These are phyloP conservation scores for Camelina neglecta DNA, from an alignment of 345 rosid species.

Conservation along the genomic window DNA sequence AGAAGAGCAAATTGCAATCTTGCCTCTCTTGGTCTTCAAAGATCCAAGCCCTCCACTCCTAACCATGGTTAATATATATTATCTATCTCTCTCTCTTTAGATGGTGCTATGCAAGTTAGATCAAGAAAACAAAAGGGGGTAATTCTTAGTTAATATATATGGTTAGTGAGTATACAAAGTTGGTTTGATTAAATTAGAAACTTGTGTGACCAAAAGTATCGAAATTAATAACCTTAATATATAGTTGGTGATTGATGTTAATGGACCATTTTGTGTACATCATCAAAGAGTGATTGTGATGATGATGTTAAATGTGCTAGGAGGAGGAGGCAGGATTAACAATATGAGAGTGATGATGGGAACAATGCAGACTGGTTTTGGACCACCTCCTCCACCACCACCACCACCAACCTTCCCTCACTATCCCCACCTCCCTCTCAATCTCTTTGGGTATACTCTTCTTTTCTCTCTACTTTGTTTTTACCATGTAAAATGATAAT, in stretches of 20 bases:
- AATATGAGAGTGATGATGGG: constrained; percentile 72
- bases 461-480: not conserved
- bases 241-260: constrained; percentile 27
- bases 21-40: constrained; percentile 90
- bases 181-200: not conserved
- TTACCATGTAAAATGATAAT: constrained; percentile 12
- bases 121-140: not conserved
- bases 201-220: not conserved
- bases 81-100: not conserved
- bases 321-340: constrained; percentile 56
- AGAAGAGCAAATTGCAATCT: constrained; percentile 98
- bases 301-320: constrained; percentile 39
- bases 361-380: constrained; percentile 74
- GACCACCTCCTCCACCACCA: constrained; percentile 61
- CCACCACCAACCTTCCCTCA: constrained; percentile 84
- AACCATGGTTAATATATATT: constrained; percentile 60
- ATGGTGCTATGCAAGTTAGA: constrained; percentile 15
- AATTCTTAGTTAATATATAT: not conserved
- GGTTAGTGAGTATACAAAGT: constrained; percentile 9
- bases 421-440: constrained; percentile 81
- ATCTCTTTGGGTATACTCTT: constrained; percentile 65
- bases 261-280: constrained; percentile 17
- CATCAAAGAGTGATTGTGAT: constrained; percentile 10
- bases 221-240: constrained; percentile 14
- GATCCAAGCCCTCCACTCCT: constrained; percentile 97